Conservation (phyloP, 2,329 filamentous ascomycete species). For the Pleomassaria siparia region DNA sequence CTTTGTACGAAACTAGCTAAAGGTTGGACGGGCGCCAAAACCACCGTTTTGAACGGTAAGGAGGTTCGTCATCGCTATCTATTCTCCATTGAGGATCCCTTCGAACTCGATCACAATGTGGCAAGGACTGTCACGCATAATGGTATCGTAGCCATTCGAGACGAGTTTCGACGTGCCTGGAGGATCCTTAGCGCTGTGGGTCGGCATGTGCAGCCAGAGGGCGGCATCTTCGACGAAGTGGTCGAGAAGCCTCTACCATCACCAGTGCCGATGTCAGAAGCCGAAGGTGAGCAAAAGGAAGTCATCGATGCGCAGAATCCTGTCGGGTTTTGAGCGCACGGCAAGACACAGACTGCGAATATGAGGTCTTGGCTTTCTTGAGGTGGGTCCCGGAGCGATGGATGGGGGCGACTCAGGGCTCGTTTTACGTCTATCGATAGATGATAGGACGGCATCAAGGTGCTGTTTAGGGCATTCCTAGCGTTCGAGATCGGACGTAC, state of each 20-base stretch:
- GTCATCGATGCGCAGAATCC: background rate
- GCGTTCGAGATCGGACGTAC: too few species aligned
- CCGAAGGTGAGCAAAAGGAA: background rate
- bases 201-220: slow-evolving; percentile 27
- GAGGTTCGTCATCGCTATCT: slow-evolving; percentile 79
- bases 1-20: slow-evolving; percentile 74
- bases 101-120: slow-evolving; percentile 85
- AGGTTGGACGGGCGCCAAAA: slow-evolving; percentile 83
- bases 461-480: too few species aligned
- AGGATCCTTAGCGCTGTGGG: slow-evolving; percentile 53
- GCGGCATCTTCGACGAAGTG: slow-evolving; percentile 39
- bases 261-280: background rate
- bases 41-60: slow-evolving; percentile 61
- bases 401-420: too few species aligned
- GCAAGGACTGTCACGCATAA: slow-evolving; percentile 82
- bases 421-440: too few species aligned
- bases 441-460: too few species aligned
- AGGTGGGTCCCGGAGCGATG: too few species aligned
- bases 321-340: background rate
- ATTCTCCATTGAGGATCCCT: slow-evolving; percentile 89
- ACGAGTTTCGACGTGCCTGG: slow-evolving; percentile 83
- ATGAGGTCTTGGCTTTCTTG: background rate
- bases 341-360: too few species aligned
- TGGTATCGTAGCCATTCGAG: slow-evolving; percentile 77
- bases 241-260: slow-evolving; percentile 7